Evolutionary conservation across 768 basidiomycete genomes (phyloP).

Genomic region (Lentinus brumalis): DNA sequence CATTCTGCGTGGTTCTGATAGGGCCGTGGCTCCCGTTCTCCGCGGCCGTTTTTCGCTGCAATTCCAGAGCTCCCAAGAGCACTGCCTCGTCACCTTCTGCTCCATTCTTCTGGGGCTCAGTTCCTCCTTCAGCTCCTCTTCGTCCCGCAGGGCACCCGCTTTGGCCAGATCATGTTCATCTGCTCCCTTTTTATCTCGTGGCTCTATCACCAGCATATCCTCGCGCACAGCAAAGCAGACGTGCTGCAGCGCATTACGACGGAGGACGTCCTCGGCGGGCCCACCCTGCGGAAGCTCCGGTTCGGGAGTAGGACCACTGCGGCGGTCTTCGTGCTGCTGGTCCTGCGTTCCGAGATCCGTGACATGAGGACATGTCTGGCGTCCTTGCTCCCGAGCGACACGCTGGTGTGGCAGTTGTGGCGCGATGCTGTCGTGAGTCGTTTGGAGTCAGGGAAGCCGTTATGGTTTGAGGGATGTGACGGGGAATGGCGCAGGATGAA

Average conservation of each 20-base stretch:
- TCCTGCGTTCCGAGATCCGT: constrained; percentile 1
- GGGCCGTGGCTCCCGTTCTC: constrained; percentile 6
- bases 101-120: constrained; percentile 12
- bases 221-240: constrained; percentile 3
- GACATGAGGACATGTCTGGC: constrained; percentile 5
- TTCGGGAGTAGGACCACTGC: constrained; percentile 14
- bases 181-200: constrained; percentile 12
- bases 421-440: constrained; percentile 2
- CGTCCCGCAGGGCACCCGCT: constrained; percentile 15
- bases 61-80: not conserved
- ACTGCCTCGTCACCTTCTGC: constrained; percentile 3
- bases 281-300: not conserved
- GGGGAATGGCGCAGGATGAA: constrained; percentile 6
- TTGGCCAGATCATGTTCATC: constrained; percentile 18
- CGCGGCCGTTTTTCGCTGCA: constrained; percentile 7
- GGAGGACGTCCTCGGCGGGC: constrained; percentile 6
- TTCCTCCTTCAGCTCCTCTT: constrained; percentile 17
- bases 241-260: constrained; percentile 8
- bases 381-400: constrained; percentile 5
- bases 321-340: constrained; percentile 11
- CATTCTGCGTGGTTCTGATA: constrained; percentile 8
- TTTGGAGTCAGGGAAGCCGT: not conserved
- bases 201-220: constrained; percentile 10
- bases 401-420: constrained; percentile 10
- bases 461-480: constrained; percentile 2